Conservation (phyloP, 371 early-diverging fungal species). For the Nematocida major region DNA sequence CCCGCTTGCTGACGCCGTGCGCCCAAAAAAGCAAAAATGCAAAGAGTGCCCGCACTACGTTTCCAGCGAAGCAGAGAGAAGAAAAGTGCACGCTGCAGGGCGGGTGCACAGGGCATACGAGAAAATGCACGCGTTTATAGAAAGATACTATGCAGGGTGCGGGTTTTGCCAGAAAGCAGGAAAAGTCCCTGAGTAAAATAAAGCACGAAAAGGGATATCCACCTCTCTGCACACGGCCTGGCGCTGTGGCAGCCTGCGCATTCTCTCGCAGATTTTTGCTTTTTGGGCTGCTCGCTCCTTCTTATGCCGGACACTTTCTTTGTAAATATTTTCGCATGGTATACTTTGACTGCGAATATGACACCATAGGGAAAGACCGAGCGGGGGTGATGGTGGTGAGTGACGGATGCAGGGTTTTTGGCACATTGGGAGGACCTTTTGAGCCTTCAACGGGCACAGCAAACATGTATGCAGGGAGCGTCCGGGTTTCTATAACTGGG, state of each 20-base stretch:
- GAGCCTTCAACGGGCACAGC: conserved; percentile 12
- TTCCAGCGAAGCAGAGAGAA: not conserved
- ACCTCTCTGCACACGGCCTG: no score
- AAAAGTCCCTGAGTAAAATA: not conserved
- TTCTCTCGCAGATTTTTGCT: no score
- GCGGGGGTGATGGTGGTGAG: not conserved
- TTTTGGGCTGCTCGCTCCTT: no score
- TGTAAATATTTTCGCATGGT: conserved; percentile 7
- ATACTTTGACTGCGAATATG: conserved; percentile 40
- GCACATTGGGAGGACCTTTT: conserved; percentile 36
- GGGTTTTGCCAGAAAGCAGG: no score
- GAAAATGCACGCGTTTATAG: conserved; percentile 9
- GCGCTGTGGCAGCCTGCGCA: no score
- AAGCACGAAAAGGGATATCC: not conserved
- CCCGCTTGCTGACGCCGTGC: not conserved
- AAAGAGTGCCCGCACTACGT: conserved; percentile 4
- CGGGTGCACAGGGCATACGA: conserved; percentile 23
- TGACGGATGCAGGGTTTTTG: not conserved
- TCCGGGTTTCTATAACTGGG: conserved; percentile 7
- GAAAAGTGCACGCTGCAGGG: conserved; percentile 14
- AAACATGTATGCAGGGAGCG: conserved; percentile 1
- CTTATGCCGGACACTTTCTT: not conserved
- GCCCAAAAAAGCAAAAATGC: no score
- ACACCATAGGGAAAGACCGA: conserved; percentile 23
- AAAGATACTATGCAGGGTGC: conserved; percentile 4